Percentiles rank a stretch among this genome's conserved stretches.
These are phyloP conservation scores for Pistacia integerrima DNA, from an alignment of 345 rosid genomes.

Conservation along the genomic window DNA sequence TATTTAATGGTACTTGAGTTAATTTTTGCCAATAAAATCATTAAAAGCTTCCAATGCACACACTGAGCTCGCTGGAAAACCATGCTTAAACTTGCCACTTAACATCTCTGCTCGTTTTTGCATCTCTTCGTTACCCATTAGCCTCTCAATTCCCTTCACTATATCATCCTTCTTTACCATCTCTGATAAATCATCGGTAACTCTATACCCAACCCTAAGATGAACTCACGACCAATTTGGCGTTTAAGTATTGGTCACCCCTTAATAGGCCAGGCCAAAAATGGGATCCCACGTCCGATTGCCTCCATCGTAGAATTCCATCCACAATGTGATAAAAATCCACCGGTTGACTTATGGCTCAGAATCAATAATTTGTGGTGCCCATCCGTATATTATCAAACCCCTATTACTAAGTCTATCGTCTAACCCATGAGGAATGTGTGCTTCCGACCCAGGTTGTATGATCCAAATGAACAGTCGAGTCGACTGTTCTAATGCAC, in stretches of 20 bases:
- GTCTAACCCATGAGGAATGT: slow-evolving; percentile 27
- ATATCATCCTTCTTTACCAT: slow-evolving; percentile 29
- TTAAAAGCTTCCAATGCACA: slow-evolving; percentile 29
- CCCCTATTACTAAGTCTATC: slow-evolving; percentile 33
- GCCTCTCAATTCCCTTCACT: slow-evolving; percentile 31
- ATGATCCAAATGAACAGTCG: slow-evolving; percentile 24
- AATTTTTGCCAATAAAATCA: background rate
- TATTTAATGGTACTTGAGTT: background rate
- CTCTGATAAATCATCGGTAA: slow-evolving; percentile 26
- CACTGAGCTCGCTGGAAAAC: slow-evolving; percentile 34
- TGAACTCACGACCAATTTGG: slow-evolving; percentile 38
- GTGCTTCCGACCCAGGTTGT: background rate
- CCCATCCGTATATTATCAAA: slow-evolving; percentile 48
- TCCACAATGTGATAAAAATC: slow-evolving; percentile 57
- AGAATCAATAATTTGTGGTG: slow-evolving; percentile 53
- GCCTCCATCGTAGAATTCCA: slow-evolving; percentile 67
- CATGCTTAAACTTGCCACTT: slow-evolving; percentile 20
- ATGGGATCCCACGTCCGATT: slow-evolving; percentile 43
- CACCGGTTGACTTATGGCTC: slow-evolving; percentile 46
- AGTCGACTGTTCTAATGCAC: slow-evolving; percentile 18
- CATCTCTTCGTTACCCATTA: slow-evolving; percentile 29
- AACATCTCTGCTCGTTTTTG: slow-evolving; percentile 22
- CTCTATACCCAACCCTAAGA: slow-evolving; percentile 37
- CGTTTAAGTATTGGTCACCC: slow-evolving; percentile 54
- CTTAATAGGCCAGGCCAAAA: slow-evolving; percentile 56